Evolutionary conservation across 306 rosid genomes (phyloP), one percentile per base, ranked within the genome.

Genomic region (Parietaria judaica): DNA sequence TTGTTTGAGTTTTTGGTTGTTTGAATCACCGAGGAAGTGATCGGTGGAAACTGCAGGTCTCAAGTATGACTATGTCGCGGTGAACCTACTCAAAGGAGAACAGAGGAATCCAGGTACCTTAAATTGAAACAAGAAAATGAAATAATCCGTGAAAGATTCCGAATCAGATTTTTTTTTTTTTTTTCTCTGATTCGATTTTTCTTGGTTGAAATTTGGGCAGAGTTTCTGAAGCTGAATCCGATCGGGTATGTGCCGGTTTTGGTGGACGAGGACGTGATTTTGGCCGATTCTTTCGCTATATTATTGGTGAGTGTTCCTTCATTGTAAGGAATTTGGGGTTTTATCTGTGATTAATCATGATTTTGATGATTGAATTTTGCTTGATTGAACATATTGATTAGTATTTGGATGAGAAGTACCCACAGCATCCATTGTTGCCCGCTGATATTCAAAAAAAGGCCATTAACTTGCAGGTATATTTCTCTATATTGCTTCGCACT

Each of bases 321-420:
- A 3, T 5, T 5, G 9, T 5, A 41, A 41, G 9, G 9, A 41
- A 41, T 5, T 23, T 23, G 31, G 31, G 31, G 31, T 23, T 23
- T 39, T 38, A 51, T 2, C 36, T 52, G 5, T 34, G 10, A 8
- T 36, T 49, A 45, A 4, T 54, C 12, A 44, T 66, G 58, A 14
- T 47, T 6, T 39, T 43, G 23, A 9, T 11, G 6, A 10, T 1
- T 53, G 15, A 9, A 16, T 17, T 43, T 9, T 23, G 15, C 9
- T 45, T 6, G 1, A 9, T 17, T 34, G 4, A 61, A 49, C 9
- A n/a, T 41, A 1, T 41, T 41, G 45, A 41, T 41, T 41, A 41
- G 98, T 85, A 85, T 78, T 72, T 91, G 77, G 98, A 91, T 37
- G 89, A 81, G 36, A 91, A 91, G 80, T 91, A 78, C 76, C 86